These are phyloP conservation scores for Grosmannia huntii DNA, from an alignment of 2,329 filamentous ascomycete genomes.

Conservation along the genomic window DNA sequence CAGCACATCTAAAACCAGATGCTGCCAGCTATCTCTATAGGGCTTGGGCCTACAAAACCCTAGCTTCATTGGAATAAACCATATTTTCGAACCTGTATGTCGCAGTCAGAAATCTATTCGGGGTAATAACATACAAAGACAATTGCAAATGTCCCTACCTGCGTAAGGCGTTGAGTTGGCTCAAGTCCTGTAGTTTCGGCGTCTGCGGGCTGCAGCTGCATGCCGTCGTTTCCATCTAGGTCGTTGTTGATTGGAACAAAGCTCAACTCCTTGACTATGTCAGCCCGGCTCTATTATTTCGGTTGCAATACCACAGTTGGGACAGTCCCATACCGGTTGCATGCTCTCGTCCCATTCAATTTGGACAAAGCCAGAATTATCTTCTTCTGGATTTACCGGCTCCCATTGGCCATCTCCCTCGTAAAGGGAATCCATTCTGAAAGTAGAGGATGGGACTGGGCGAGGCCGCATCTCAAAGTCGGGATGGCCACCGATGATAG, in stretches of 20 bases:
- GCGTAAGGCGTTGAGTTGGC: slow-evolving; percentile 61
- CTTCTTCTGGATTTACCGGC: slow-evolving; percentile 46
- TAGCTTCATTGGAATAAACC: slow-evolving; percentile 18
- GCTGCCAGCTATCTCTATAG: neutral
- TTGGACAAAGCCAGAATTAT: slow-evolving; percentile 52
- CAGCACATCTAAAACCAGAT: neutral
- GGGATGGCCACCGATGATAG: slow-evolving; percentile 18
- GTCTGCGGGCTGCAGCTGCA: slow-evolving; percentile 2
- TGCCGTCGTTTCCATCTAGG: slow-evolving; percentile 15
- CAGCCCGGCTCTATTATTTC: neutral
- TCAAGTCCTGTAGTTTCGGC: slow-evolving; percentile 34
- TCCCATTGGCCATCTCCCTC: slow-evolving; percentile 63
- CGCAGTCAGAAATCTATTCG: slow-evolving; percentile 17
- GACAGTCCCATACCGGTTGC: slow-evolving; percentile 36
- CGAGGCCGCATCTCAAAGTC: slow-evolving; percentile 21
- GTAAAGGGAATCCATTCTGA: slow-evolving; percentile 54
- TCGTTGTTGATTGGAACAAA: slow-evolving; percentile 29
- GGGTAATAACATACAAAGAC: slow-evolving; percentile 11
- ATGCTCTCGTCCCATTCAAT: slow-evolving; percentile 64
- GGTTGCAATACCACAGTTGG: neutral
- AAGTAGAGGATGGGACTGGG: slow-evolving; percentile 34
- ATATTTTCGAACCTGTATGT: slow-evolving; percentile 17
- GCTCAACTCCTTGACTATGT: slow-evolving; percentile 8
- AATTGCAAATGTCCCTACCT: slow-evolving; percentile 30
- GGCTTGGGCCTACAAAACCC: neutral